Evolutionary conservation across 164 flowering plant genomes (phyloP), one percentile per base, ranked within the genome.

Genomic region (Magnolia officinalis): DNA sequence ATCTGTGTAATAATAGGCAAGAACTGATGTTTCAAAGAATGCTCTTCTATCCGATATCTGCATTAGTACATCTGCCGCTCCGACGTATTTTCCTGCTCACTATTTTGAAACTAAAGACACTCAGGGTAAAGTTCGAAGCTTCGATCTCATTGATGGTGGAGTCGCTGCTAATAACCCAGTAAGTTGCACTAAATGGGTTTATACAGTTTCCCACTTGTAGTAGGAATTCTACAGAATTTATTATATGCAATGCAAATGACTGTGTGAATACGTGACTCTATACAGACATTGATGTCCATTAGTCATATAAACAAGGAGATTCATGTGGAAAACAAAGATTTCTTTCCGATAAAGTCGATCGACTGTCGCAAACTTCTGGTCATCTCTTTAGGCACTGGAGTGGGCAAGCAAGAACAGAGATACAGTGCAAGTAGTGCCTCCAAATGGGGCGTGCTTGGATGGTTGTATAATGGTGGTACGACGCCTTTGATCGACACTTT

Each of bases 301-400:
- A 84, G 80, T 70, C 81, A 84, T n/a, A 67, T 87, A 10, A 31
- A 74, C 0, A 86, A 74, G 58, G 84, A 83, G 78, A 81, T 79
- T 31, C 29, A 72, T 79, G 52, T 20, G 75, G 75, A 77, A 24
- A 84, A 74, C 19, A 66, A 73, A 20, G 75, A 79, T 51, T 75
- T 77, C 14, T 18, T 50, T 16, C 75, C 76, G 5, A 76, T 78
- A 18, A 50, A 80, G 29, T 84, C 87, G 4, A 74, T 78, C 82
- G 86, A 85, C 63, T 49, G 70, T 74, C 74, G 71, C 26, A 75
- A 75, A n/a, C 77, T 81, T 80, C 71, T 87, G 70, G 87, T 89
- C 23, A 71, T 87, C 58, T 89, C 92, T 14, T 75, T 90, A 0
- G 93, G 93, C 16, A 87, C 91, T 0, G 90, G 93, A 1, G 8